Conservation (phyloP, 352 stramenopile genomes). For the Phytophthora idaei region DNA sequence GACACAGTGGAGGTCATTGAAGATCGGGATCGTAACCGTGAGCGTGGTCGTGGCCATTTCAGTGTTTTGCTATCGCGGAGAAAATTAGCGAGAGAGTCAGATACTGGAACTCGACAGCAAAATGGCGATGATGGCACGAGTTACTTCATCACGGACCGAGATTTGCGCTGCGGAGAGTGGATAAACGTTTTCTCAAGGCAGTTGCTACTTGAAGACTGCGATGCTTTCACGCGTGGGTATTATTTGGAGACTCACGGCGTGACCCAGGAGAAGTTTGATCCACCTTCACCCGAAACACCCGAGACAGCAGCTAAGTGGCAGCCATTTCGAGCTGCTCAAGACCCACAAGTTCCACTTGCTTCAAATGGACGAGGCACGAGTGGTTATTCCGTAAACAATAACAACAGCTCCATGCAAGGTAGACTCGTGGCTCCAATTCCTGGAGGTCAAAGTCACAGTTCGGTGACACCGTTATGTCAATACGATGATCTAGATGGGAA, state of each 20-base stretch:
- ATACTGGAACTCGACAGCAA: slow-evolving; percentile 19
- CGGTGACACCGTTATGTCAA: slow-evolving; percentile 33
- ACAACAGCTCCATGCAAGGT: slow-evolving; percentile 40
- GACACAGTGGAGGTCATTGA: slow-evolving; percentile 93
- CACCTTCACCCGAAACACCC: not conserved
- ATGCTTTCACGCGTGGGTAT: slow-evolving; percentile 91
- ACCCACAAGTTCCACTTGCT: slow-evolving; percentile 1
- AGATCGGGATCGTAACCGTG: slow-evolving; percentile 51
- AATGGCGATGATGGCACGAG: slow-evolving; percentile 26
- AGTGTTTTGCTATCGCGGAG: slow-evolving; percentile 84
- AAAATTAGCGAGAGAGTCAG: slow-evolving; percentile 52
- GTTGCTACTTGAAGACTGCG: slow-evolving; percentile 92
- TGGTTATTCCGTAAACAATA: slow-evolving; percentile 37
- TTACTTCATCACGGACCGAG: slow-evolving; percentile 59
- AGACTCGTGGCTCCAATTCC: slow-evolving; percentile 34
- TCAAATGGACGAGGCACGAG: slow-evolving; percentile 32
- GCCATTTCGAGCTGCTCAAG: slow-evolving; percentile 48
- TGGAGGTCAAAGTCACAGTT: slow-evolving; percentile 14
- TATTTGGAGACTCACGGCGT: slow-evolving; percentile 86
- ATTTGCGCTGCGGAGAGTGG: slow-evolving; percentile 85
- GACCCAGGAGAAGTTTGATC: slow-evolving; percentile 69
- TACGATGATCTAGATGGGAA: slow-evolving; percentile 63
- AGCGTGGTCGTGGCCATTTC: slow-evolving; percentile 64
- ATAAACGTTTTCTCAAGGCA: slow-evolving; percentile 84
- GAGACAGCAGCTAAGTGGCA: slow-evolving; percentile 54